phyloP scores from a whole-genome alignment of 768 basidiomycete species.

The Mrakia gelida region DNA sequence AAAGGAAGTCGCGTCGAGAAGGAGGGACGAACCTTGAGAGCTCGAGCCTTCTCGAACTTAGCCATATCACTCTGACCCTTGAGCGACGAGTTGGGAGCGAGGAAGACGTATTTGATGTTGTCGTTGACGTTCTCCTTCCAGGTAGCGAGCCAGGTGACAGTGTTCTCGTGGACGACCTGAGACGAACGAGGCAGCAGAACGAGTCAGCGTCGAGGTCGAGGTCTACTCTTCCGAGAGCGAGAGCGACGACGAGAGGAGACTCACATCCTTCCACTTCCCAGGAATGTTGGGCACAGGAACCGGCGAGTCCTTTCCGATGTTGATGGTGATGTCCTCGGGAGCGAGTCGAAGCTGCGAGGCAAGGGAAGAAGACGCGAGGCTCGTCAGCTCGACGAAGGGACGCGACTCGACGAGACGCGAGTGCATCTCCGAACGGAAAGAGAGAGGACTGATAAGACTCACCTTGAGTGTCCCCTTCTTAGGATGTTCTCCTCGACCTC shows the following conservation, averaged over 20 bases:
- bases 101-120: constrained; percentile 94
- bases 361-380: constrained; percentile 6
- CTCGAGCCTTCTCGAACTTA: constrained; percentile 97
- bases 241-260: constrained; percentile 33
- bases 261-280: constrained; percentile 81
- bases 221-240: not conserved
- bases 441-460: constrained; percentile 23
- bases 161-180: constrained; percentile 68
- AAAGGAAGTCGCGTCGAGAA: not conserved
- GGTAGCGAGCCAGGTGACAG: constrained; percentile 96
- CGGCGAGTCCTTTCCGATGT: constrained; percentile 72
- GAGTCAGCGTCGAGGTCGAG: not conserved
- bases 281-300: constrained; percentile 85
- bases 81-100: constrained; percentile 92
- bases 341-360: constrained; percentile 66
- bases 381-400: constrained; percentile 8
- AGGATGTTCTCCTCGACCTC: constrained; percentile 97
- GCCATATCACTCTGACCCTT: constrained; percentile 97
- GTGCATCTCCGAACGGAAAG: not conserved
- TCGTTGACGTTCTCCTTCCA: constrained; percentile 99
- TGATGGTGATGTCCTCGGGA: constrained; percentile 93
- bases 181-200: not conserved
- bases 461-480: constrained; percentile 95
- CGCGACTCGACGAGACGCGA: not conserved
- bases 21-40: constrained; percentile 69